Base-by-base conservation (phyloP, 1,284 basidiomycete species). In the Coniferiporia sulphurascens region DNA sequence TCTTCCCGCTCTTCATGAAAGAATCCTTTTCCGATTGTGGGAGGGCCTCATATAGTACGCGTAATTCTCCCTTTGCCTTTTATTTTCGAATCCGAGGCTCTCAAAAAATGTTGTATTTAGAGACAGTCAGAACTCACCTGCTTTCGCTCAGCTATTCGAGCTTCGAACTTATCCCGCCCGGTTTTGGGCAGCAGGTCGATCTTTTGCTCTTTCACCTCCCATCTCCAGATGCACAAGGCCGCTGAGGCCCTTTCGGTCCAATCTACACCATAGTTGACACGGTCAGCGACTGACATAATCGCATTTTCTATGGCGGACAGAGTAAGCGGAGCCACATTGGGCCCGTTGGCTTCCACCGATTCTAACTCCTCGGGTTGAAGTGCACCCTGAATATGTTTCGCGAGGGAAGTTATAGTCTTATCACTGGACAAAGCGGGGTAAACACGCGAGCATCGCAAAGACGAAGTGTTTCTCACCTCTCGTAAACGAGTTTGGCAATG, bases 401-500 rank as follows among this genome's bases (percentile, higher is more conserved):
- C 77, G 2, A 93, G 77, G 0, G 79, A 75, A 2, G 73, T 61
- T 3, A 85, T 66, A 0, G 83, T 79, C 72, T 89, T 90, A 68
- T 93, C 88, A 64, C 91, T 93, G 63, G 34, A 56, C 6, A 52
- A 13, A 38, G 50, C 55, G 21, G 32, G 34, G 34, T 48, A 38
- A 22, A 51, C 52, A 45, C 56, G 35, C 48, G 56, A 52, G 64
- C 61, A 66, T 46, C 60, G 12, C 13, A 48, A 44, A 50, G 48
- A 41, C 45, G 19, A 55, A 36, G 9, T 6, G 48, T 43, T 38
- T 57, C 76, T 51, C 62, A 89, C 90, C 90, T 92, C 73, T 93
- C 90, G 62, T 91, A 87, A 0, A 83, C 83, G 44, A 93, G 73
- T 70, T 93, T 93, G 1, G 85, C 90, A 65, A 95, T 82, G 19